These are phyloP conservation scores for Fusarium redolens DNA, from an alignment of 2,329 filamentous ascomycete genomes.

Conservation along the genomic window DNA sequence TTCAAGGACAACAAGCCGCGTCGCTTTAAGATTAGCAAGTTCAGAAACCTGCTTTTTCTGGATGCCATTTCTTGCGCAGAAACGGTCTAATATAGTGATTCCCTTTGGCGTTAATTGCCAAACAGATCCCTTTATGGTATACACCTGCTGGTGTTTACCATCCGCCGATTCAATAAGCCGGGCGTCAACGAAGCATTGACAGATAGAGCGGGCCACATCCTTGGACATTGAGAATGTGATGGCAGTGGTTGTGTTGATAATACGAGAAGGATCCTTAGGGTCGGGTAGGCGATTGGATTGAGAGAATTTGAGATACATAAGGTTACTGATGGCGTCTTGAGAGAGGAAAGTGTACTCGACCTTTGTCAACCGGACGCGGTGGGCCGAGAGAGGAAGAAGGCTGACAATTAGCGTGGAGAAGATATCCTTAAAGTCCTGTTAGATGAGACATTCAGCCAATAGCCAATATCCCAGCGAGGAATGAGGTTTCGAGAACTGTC, in stretches of 20 bases:
- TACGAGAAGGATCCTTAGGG: slow-evolving; percentile 94
- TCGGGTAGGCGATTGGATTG: slow-evolving; percentile 99
- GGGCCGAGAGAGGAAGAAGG: slow-evolving; percentile 83
- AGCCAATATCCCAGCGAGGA: neutral
- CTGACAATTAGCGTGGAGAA: slow-evolving; percentile 97
- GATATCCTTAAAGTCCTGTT: slow-evolving; percentile 94
- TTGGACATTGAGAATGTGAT: slow-evolving; percentile 99
- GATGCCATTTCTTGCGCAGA: slow-evolving; percentile 94
- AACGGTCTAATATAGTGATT: slow-evolving; percentile 88
- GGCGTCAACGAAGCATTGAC: slow-evolving; percentile 92
- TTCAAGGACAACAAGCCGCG: slow-evolving; percentile 91
- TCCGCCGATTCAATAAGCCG: slow-evolving; percentile 95
- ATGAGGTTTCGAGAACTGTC: slow-evolving; percentile 9
- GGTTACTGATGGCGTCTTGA: slow-evolving; percentile 97
- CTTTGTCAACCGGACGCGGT: slow-evolving; percentile 89
- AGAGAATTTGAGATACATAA: slow-evolving; percentile 96
- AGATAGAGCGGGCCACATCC: slow-evolving; percentile 97
- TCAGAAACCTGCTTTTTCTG: slow-evolving; percentile 92
- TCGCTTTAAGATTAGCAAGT: slow-evolving; percentile 81
- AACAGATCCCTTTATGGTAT: slow-evolving; percentile 89
- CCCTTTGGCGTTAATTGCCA: slow-evolving; percentile 98
- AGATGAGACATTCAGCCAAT: neutral
- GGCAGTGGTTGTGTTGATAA: slow-evolving; percentile 97
- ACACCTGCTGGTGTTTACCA: slow-evolving; percentile 81
- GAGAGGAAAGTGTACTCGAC: slow-evolving; percentile 95